Evolutionary conservation across 2,329 filamentous ascomycete genomes (phyloP), one percentile per base, ranked within the genome.

Genomic region (Clonostachys solani): DNA sequence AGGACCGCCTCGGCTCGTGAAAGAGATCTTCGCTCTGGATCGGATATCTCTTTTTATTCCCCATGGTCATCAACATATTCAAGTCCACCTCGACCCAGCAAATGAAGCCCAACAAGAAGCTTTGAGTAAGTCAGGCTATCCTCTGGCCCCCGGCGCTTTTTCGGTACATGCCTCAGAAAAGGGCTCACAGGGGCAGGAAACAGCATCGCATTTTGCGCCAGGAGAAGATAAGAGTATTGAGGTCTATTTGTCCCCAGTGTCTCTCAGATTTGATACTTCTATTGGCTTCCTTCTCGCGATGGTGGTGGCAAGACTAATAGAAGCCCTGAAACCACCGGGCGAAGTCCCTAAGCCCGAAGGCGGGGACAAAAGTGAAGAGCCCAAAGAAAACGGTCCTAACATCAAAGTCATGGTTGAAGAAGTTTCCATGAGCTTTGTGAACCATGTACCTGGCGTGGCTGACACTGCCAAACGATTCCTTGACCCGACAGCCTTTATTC

Each of bases 91-190:
- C 15, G 50, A 54, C 7, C 52, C 57, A 1, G 55, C 60, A 1
- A 61, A 63, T 23, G 60, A 63, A 1, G 49, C 58, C 19, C 52
- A 64, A 7, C 56, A 58, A 8, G 56, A 62, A 33, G 60, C 63
- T 13, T 50, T 73, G 36, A 57, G 58, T 0, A 63, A 57, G 36
- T 76, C 73, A 2, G 51, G 68, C 12, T 69, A 70, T n/a, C 72
- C 74, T 0, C 71, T 82, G 55, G 59, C 84, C 4, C 82, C 82
- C 2, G 83, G 82, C 1, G 74, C 82, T 3, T 86, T 86, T 58
- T 86, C 81, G 0, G 64, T 79, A 3, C 63, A 75, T 40, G 54
- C 52, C 4, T 47, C 52, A 10, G 7, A 50, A 38, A 38, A 38
- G 23, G 17, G 18, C 10, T 16, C 46, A 57, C 18, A 42, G 19